These are phyloP conservation scores for Yueomyces sinensis DNA, from an alignment of 805 yeast species.

Conservation along the genomic window DNA sequence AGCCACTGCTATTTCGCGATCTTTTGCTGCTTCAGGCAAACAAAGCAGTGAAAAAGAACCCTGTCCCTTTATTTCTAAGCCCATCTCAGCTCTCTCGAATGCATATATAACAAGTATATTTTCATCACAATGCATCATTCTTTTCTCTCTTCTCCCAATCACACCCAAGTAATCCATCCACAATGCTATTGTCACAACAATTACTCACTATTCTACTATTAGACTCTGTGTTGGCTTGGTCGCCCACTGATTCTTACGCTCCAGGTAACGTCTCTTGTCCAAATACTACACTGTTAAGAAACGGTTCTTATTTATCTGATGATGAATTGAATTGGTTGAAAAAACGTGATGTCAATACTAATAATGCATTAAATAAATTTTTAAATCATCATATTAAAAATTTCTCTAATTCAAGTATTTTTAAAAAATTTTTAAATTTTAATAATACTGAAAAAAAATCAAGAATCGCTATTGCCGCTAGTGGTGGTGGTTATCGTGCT, in stretches of 20 bases:
- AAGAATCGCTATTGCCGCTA: slow-evolving; percentile 47
- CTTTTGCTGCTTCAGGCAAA: no score
- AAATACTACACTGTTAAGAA: slow-evolving; percentile 28
- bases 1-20: no score
- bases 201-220: no score
- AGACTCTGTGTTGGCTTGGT: no score
- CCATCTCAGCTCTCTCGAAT: no score
- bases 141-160: no score
- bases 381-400: slow-evolving; percentile 12
- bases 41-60: no score
- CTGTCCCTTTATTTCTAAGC: no score
- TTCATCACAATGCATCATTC: no score
- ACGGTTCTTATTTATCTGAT: slow-evolving; percentile 33
- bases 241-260: slow-evolving; percentile 24
- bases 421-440: slow-evolving; percentile 4
- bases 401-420: slow-evolving; percentile 9
- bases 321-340: slow-evolving; percentile 41
- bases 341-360: slow-evolving; percentile 33
- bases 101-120: no score
- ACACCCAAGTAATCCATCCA: no score
- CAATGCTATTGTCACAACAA: no score
- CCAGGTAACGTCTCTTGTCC: slow-evolving; percentile 44
- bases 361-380: slow-evolving; percentile 27
- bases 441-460: slow-evolving; percentile 6
- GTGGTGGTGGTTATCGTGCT: slow-evolving; percentile 90